Conservation (phyloP, 2,329 filamentous ascomycete species). For the Arthrobotrys musiformis region DNA sequence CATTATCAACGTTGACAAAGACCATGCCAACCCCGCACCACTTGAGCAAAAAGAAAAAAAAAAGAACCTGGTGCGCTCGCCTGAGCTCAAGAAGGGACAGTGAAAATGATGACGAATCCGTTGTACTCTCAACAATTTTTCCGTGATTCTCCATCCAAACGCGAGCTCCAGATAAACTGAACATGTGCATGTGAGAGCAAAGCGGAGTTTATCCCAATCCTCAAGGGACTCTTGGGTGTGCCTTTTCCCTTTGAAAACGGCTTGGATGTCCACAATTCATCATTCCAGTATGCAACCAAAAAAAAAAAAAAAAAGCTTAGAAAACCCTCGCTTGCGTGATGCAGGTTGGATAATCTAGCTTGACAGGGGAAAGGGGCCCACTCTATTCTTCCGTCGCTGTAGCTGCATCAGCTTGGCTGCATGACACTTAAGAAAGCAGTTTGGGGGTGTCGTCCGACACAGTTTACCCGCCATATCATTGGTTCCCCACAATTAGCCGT, state of each 20-base stretch:
- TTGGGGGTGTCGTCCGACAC: constrained; percentile 12
- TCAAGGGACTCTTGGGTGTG: neutral
- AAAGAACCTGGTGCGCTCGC: no score
- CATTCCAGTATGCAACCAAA: neutral
- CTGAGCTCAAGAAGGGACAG: no score
- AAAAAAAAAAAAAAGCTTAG: no score
- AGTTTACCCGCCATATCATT: constrained; percentile 6
- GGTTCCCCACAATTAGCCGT: neutral
- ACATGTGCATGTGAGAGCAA: neutral
- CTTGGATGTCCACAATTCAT: neutral
- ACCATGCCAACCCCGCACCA: no score
- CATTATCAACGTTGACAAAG: no score
- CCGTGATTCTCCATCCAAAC: neutral
- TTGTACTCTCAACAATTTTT: no score
- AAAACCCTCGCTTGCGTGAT: constrained; percentile 9
- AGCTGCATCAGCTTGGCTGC: neutral
- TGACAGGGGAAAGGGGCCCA: neutral
- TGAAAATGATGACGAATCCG: no score
- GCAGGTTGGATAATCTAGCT: neutral
- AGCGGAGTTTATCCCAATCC: no score
- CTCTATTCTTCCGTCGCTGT: constrained; percentile 15
- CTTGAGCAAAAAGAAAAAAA: no score
- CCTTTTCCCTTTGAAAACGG: neutral
- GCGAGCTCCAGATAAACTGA: neutral
- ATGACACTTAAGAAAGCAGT: neutral